A percentile compares a stretch with the other conserved stretches of the same genome.
These are phyloP conservation scores for Apophysomyces sp. DNA, from an alignment of 371 early-diverging fungal genomes.

Conservation along the genomic window DNA sequence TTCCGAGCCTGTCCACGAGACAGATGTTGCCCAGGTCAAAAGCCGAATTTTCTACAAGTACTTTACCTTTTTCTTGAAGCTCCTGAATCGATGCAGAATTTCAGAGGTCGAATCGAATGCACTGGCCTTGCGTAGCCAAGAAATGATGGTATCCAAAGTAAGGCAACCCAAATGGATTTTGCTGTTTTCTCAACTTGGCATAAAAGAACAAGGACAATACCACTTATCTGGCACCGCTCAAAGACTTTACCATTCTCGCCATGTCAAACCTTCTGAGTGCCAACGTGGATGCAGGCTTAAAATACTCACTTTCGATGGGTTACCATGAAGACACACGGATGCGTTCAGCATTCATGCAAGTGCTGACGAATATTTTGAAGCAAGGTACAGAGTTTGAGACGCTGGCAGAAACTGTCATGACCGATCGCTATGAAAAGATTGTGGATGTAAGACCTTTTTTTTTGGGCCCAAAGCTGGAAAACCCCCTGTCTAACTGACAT, in stretches of 20 bases:
- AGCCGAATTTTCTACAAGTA: slow-evolving; percentile 83
- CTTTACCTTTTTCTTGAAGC: slow-evolving; percentile 86
- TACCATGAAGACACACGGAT: slow-evolving; percentile 87
- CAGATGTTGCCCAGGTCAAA: slow-evolving; percentile 69
- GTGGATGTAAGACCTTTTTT: slow-evolving; percentile 45
- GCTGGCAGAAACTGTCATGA: slow-evolving; percentile 68
- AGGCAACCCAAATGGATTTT: not conserved
- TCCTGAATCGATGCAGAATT: slow-evolving; percentile 80
- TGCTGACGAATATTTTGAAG: slow-evolving; percentile 81
- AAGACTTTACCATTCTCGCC: slow-evolving; percentile 56
- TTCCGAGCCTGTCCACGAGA: slow-evolving; percentile 64
- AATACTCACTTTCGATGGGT: slow-evolving; percentile 81
- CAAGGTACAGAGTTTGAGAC: slow-evolving; percentile 82
- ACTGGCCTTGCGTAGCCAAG: slow-evolving; percentile 6
- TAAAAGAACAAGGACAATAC: not conserved
- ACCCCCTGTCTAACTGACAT: not conserved
- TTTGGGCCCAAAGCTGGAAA: not conserved
- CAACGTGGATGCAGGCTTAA: slow-evolving; percentile 87
- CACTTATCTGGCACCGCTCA: not conserved
- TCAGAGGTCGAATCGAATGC: slow-evolving; percentile 41
- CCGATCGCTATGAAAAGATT: slow-evolving; percentile 68
- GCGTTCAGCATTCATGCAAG: slow-evolving; percentile 84
- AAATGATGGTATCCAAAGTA: slow-evolving; percentile 6
- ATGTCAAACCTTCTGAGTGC: slow-evolving; percentile 84
- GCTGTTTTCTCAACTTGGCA: not conserved